Conservation (phyloP, 805 yeast genomes). For the Saturnispora serradocipensis region DNA sequence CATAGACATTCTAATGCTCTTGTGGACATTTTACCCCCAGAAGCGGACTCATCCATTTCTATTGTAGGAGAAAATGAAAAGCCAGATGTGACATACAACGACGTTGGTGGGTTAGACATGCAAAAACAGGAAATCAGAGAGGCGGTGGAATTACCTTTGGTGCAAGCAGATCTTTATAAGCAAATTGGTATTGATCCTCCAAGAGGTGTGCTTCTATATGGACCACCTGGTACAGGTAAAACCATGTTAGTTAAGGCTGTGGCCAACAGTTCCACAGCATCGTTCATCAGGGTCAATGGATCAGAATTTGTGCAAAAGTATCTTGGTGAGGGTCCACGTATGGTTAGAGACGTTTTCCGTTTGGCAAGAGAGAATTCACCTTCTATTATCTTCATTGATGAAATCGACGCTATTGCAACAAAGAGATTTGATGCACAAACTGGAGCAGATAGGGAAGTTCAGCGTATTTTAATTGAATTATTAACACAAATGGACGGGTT, state of each 20-base stretch:
- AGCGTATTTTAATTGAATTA: slow-evolving; percentile 90
- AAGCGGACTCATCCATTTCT: slow-evolving; percentile 93
- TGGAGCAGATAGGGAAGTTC: slow-evolving; percentile 99
- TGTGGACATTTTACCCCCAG: slow-evolving; percentile 96
- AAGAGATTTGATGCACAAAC: slow-evolving; percentile 99
- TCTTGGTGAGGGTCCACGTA: slow-evolving; percentile 98
- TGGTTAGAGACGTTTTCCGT: slow-evolving; percentile 97
- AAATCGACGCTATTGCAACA: slow-evolving; percentile 97
- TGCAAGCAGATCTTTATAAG: slow-evolving; percentile 90
- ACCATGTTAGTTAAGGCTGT: slow-evolving; percentile 99
- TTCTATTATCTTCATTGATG: slow-evolving; percentile 94
- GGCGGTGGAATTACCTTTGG: slow-evolving; percentile 93
- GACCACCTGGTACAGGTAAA: slow-evolving; percentile 99
- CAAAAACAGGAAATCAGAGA: slow-evolving; percentile 98
- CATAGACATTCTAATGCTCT: slow-evolving; percentile 98
- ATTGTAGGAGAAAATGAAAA: slow-evolving; percentile 91
- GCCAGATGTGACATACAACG: slow-evolving; percentile 89
- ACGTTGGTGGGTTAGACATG: slow-evolving; percentile 98
- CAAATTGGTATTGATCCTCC: slow-evolving; percentile 99
- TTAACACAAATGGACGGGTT: slow-evolving; percentile 99
- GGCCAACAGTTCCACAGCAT: slow-evolving; percentile 91
- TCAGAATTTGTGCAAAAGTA: slow-evolving; percentile 98
- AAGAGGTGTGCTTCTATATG: slow-evolving; percentile 91
- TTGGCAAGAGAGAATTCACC: slow-evolving; percentile 97
- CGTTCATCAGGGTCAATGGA: slow-evolving; percentile 94